Percentiles rank a stretch among this genome's conserved stretches.
phyloP scores from a whole-genome alignment of 495 filamentous ascomycete species.

The Oidiodendron maius region DNA sequence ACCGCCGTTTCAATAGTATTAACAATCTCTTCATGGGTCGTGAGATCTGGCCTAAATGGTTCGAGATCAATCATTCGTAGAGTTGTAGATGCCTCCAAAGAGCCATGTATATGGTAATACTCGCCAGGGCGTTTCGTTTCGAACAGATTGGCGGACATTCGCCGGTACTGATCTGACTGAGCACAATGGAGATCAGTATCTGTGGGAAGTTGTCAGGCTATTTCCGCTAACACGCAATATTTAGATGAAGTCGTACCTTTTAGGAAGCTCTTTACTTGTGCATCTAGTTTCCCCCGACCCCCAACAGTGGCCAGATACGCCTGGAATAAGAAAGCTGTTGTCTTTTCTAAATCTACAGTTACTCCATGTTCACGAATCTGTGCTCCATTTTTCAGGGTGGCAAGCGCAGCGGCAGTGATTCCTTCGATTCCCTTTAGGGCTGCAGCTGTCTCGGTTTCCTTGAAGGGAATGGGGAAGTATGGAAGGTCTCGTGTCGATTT shows the following conservation, averaged over 20 bases:
- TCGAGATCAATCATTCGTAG: conserved; percentile 69
- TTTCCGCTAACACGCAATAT: not conserved
- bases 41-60: conserved; percentile 54
- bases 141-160: conserved; percentile 72
- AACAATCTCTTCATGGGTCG: conserved; percentile 60
- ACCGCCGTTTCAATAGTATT: conserved; percentile 62
- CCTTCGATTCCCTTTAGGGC: conserved; percentile 11
- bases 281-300: conserved; percentile 6
- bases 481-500: conserved; percentile 35
- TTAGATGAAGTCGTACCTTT: conserved; percentile 3
- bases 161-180: conserved; percentile 66
- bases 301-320: conserved; percentile 11
- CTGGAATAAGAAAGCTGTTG: conserved; percentile 9
- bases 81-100: conserved; percentile 61
- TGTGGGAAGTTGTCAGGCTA: conserved; percentile 19
- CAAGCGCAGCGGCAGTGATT: not conserved
- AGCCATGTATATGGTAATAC: conserved; percentile 77
- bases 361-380: not conserved
- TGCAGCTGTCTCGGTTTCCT: conserved; percentile 11
- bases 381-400: conserved; percentile 4
- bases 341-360: conserved; percentile 3
- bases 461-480: conserved; percentile 26
- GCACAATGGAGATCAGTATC: conserved; percentile 67
- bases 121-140: conserved; percentile 56
- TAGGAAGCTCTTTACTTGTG: not conserved